Evolutionary conservation across 371 early-diverging fungal genomes (phyloP).

Genomic region (Batkoa obscura): DNA sequence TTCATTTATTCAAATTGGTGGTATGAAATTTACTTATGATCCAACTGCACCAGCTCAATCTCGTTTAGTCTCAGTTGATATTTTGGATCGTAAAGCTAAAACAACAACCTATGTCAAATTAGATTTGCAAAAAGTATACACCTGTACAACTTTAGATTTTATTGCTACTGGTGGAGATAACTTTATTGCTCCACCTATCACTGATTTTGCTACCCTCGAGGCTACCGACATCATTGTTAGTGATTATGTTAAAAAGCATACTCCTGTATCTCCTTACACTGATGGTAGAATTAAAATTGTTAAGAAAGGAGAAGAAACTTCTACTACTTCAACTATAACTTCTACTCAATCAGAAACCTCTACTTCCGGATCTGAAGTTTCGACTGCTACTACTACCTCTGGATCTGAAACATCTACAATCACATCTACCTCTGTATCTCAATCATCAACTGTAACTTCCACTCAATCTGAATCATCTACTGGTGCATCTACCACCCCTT

Average conservation of each 20-base stretch:
- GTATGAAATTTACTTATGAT: slow-evolving; percentile 9
- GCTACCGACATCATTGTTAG: slow-evolving; percentile 15
- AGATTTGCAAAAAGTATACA: slow-evolving; percentile 17
- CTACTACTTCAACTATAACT: neutral
- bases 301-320: slow-evolving; percentile 4
- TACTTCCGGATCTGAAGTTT: neutral
- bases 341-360: neutral
- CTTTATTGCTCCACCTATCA: slow-evolving; percentile 12
- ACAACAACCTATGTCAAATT: slow-evolving; percentile 8
- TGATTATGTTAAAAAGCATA: slow-evolving; percentile 12
- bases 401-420: neutral
- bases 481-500: no score
- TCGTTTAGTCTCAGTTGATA: slow-evolving; percentile 7
- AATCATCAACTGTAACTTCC: neutral
- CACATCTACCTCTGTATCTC: neutral
- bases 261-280: slow-evolving; percentile 11
- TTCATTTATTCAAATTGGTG: slow-evolving; percentile 17
- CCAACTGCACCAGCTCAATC: neutral
- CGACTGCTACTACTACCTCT: neutral
- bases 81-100: slow-evolving; percentile 5
- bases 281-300: slow-evolving; percentile 13
- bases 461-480: no score
- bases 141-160: slow-evolving; percentile 29
- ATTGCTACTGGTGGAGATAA: slow-evolving; percentile 35
- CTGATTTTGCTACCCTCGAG: slow-evolving; percentile 6